Evolutionary conservation across 768 basidiomycete species (phyloP).

Genomic region (Russula brevipes): DNA sequence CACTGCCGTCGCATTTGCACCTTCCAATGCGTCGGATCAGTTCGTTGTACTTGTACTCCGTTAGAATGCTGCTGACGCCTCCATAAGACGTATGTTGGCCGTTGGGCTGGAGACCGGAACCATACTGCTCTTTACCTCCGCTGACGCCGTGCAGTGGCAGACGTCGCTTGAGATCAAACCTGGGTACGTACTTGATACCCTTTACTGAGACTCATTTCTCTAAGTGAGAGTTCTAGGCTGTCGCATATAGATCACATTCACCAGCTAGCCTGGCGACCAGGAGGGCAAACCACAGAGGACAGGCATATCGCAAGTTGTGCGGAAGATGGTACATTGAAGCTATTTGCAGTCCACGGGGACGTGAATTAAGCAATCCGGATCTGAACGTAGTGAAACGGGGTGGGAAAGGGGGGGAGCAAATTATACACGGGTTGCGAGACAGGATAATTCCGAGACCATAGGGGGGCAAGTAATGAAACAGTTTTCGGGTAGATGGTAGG

Average conservation of each 20-base stretch:
- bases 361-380: constrained; percentile 28
- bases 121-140: constrained; percentile 56
- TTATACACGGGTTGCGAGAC: constrained; percentile 62
- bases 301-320: constrained; percentile 77
- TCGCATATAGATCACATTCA: constrained; percentile 79
- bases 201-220: not conserved
- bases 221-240: constrained; percentile 39
- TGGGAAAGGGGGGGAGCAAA: constrained; percentile 33
- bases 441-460: constrained; percentile 39
- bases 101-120: constrained; percentile 82
- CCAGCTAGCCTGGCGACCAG: constrained; percentile 72
- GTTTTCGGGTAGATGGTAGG: constrained; percentile 45
- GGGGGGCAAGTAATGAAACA: constrained; percentile 58
- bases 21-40: constrained; percentile 39
- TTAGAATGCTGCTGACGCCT: not conserved
- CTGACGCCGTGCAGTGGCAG: constrained; percentile 42
- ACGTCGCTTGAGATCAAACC: constrained; percentile 43
- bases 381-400: constrained; percentile 23
- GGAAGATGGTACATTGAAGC: constrained; percentile 87
- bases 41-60: constrained; percentile 28
- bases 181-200: constrained; percentile 39
- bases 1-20: constrained; percentile 72
- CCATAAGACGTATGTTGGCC: constrained; percentile 54
- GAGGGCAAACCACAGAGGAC: constrained; percentile 27
- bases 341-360: constrained; percentile 35